phyloP scores from a whole-genome alignment of 2,329 filamentous ascomycete genomes.

The Ploettnerulaceae sp. region DNA sequence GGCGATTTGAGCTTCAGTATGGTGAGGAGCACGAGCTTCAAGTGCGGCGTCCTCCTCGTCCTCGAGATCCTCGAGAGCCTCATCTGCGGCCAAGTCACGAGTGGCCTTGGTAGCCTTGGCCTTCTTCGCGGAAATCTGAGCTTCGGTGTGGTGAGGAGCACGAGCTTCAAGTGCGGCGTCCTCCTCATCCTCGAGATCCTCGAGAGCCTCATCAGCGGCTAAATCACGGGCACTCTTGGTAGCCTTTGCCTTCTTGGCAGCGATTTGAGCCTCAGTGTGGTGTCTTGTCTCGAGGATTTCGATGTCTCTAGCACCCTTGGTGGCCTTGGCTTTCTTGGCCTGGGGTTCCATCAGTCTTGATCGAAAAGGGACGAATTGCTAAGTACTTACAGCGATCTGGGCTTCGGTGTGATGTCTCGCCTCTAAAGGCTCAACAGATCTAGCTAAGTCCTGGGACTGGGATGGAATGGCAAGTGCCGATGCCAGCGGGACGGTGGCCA shows the following conservation, averaged over 20 bases:
- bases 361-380: not conserved
- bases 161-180: too few relatives aligned
- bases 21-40: too few relatives aligned
- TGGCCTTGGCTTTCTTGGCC: constrained; percentile 19
- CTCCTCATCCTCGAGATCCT: constrained; percentile 2
- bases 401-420: constrained; percentile 22
- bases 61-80: not conserved
- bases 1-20: too few relatives aligned
- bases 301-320: constrained; percentile 9
- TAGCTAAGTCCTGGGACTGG: constrained; percentile 16
- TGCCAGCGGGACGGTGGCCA: constrained; percentile 27
- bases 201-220: not conserved
- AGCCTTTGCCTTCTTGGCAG: constrained; percentile 21
- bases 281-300: constrained; percentile 14
- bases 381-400: constrained; percentile 18
- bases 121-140: constrained; percentile 25
- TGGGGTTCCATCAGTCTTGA: not conserved
- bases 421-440: constrained; percentile 18
- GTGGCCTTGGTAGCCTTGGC: constrained; percentile 11
- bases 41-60: constrained; percentile 9
- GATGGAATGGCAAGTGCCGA: constrained; percentile 21
- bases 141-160: constrained; percentile 21
- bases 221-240: constrained; percentile 15
- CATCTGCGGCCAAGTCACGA: constrained; percentile 10
- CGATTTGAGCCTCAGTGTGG: constrained; percentile 25